Conservation (phyloP, 768 basidiomycete species). For the Agaricus subrufescens region DNA sequence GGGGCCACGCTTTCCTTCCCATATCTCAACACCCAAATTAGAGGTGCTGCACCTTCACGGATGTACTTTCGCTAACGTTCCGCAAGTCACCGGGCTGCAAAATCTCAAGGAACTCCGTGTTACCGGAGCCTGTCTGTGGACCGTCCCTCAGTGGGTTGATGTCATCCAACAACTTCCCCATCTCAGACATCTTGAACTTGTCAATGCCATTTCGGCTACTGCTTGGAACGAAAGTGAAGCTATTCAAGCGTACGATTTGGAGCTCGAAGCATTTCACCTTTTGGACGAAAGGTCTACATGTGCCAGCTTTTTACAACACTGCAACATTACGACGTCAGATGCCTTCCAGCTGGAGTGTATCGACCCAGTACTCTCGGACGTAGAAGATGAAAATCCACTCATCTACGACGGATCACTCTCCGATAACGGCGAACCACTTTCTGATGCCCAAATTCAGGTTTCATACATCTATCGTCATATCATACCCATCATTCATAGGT, state of each 20-base stretch:
- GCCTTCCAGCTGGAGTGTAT: background rate
- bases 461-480: background rate
- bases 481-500: background rate
- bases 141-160: background rate
- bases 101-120: background rate
- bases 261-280: background rate
- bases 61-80: background rate
- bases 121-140: background rate
- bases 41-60: background rate
- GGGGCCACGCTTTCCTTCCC: background rate
- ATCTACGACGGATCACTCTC: no score
- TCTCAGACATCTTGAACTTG: background rate
- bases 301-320: background rate
- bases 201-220: background rate
- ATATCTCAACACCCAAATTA: background rate
- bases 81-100: background rate
- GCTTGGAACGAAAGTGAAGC: no score
- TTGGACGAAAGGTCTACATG: background rate
- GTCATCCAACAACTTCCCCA: background rate
- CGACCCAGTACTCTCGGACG: background rate
- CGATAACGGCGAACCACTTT: no score
- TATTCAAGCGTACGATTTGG: background rate
- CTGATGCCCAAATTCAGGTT: background rate
- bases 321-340: background rate
- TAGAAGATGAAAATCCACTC: background rate